These are phyloP conservation scores for Trypanosomatidae sp. DNA, from an alignment of 208 protist genomes.

Conservation along the genomic window DNA sequence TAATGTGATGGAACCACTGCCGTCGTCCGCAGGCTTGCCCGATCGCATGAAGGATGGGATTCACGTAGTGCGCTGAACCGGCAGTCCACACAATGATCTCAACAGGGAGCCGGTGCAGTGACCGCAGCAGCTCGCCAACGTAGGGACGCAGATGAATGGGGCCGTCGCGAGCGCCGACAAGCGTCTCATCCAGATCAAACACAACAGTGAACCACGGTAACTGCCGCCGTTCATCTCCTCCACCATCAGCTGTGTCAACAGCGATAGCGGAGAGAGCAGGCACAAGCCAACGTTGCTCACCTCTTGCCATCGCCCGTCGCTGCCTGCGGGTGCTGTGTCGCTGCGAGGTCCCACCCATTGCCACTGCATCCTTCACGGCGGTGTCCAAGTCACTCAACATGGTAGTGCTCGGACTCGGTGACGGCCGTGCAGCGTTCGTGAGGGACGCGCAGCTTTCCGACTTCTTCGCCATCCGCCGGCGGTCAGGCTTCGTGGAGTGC, in stretches of 20 bases:
- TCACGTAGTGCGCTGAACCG: constrained; percentile 61
- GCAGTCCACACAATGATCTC: constrained; percentile 84
- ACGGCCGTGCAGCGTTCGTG: constrained; percentile 8
- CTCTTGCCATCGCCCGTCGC: not conserved
- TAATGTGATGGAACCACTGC: constrained; percentile 80
- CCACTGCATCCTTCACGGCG: constrained; percentile 4
- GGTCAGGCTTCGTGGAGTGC: constrained; percentile 3
- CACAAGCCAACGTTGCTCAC: constrained; percentile 19
- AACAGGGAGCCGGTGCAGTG: constrained; percentile 52
- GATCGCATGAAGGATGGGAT: constrained; percentile 55
- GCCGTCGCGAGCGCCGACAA: constrained; percentile 66
- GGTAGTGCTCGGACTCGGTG: constrained; percentile 18
- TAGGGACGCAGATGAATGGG: constrained; percentile 52
- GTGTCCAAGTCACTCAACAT: constrained; percentile 14
- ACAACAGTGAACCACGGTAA: constrained; percentile 57
- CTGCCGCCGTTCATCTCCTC: not conserved
- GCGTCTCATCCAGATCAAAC: constrained; percentile 83
- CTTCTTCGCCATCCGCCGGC: constrained; percentile 36
- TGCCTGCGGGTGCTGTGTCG: constrained; percentile 11
- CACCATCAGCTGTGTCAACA: not conserved
- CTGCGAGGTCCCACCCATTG: not conserved
- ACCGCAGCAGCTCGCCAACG: constrained; percentile 48
- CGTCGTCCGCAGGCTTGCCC: constrained; percentile 35
- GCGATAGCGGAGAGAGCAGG: constrained; percentile 6
- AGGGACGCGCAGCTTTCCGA: constrained; percentile 17